A percentile compares a stretch with the other conserved stretches of the same genome.
Conservation (phyloP, 1,139 yeast species). For the Scheffersomyces cryptocercus region DNA sequence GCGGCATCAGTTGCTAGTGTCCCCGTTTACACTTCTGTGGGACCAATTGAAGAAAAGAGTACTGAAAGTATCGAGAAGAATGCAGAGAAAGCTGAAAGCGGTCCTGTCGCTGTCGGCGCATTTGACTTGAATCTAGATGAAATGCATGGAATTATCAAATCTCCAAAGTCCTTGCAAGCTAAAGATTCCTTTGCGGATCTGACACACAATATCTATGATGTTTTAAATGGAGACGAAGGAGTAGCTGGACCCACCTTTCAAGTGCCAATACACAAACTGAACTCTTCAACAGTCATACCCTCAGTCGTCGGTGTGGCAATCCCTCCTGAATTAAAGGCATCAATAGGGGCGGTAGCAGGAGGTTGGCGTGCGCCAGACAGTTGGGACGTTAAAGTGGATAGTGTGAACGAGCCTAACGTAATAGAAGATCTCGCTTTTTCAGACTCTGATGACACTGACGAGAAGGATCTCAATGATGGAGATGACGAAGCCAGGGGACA, state of each 20-base stretch:
- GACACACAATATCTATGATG: neutral
- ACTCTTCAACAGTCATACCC: neutral
- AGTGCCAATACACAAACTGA: neutral
- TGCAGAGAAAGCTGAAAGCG: no score
- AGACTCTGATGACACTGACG: constrained; percentile 22
- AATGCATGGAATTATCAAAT: constrained; percentile 53
- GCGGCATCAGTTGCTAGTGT: no score
- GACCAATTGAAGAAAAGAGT: no score
- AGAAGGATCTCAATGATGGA: constrained; percentile 10
- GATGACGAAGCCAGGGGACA: constrained; percentile 5
- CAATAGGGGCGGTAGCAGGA: constrained; percentile 6
- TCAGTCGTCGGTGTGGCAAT: neutral
- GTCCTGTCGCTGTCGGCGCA: constrained; percentile 2
- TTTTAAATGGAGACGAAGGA: no score
- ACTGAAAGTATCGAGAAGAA: no score
- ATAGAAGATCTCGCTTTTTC: constrained; percentile 8
- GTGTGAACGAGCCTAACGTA: constrained; percentile 7
- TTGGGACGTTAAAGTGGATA: constrained; percentile 66
- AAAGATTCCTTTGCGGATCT: neutral
- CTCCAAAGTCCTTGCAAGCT: constrained; percentile 15
- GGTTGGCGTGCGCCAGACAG: constrained; percentile 76
- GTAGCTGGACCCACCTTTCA: neutral
- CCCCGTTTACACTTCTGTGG: no score
- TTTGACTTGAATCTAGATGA: constrained; percentile 49
- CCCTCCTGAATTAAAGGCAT: neutral